A percentile compares a stretch with the other conserved stretches of the same genome.
These are phyloP conservation scores for Colletotrichum zoysiae DNA, from an alignment of 2,329 filamentous ascomycete species.

Conservation along the genomic window DNA sequence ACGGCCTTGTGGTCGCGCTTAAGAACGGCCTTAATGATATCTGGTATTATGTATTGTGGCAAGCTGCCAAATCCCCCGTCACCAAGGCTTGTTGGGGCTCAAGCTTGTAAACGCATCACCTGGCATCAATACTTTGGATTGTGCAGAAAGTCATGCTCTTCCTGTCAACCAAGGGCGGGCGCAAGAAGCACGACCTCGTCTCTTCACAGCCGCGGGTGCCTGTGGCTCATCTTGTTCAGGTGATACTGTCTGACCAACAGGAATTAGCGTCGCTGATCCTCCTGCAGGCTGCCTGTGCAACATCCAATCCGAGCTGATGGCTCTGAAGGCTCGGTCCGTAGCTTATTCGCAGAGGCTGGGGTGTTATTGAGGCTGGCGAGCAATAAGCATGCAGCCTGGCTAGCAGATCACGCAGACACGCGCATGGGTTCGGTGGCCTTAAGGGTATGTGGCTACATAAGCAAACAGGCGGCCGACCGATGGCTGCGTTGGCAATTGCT, in stretches of 20 bases:
- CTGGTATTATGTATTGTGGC: no score
- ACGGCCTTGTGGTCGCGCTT: background rate
- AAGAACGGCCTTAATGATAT: background rate
- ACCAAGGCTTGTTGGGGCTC: background rate
- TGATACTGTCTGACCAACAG: constrained; percentile 14
- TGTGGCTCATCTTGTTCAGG: constrained; percentile 15
- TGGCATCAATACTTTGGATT: background rate
- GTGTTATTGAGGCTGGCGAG: constrained; percentile 3
- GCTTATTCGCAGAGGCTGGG: constrained; percentile 4
- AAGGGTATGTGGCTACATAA: constrained; percentile 12
- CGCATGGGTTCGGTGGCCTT: constrained; percentile 6
- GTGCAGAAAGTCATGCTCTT: background rate
- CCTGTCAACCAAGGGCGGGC: background rate
- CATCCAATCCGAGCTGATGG: background rate
- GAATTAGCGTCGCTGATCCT: constrained; percentile 22
- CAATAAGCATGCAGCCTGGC: constrained; percentile 18
- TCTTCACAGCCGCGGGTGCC: constrained; percentile 1
- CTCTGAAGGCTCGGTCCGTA: constrained; percentile 14
- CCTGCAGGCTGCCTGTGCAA: constrained; percentile 5
- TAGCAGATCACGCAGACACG: constrained; percentile 14
- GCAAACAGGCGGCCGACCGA: constrained; percentile 11
- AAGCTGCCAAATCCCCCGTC: no score
- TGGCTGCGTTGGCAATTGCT: constrained; percentile 18
- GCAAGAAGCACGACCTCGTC: background rate
- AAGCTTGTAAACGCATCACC: background rate